phyloP scores from a whole-genome alignment of 2,329 filamentous ascomycete species.

The Phialocephala sp. region DNA sequence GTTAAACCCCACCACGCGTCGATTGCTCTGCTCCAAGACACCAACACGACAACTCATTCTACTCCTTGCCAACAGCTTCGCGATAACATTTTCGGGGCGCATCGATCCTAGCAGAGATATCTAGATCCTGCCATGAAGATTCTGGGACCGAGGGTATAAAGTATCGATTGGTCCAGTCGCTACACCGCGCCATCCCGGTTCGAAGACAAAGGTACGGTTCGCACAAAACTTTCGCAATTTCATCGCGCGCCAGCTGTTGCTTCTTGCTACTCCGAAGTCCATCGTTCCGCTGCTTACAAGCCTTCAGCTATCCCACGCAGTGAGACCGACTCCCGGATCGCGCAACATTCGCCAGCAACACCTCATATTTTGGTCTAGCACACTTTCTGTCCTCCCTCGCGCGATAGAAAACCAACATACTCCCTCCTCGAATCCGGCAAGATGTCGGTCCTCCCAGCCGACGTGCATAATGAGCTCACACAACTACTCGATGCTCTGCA shows the following conservation, averaged over 20 bases:
- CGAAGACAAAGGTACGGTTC: slow-evolving; percentile 19
- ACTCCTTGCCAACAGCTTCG: background rate
- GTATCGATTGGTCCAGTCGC: slow-evolving; percentile 10
- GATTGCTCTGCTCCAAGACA: background rate
- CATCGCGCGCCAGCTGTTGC: background rate
- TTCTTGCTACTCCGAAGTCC: background rate
- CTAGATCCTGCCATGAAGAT: slow-evolving; percentile 15
- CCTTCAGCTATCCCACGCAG: background rate
- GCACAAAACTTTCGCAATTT: background rate
- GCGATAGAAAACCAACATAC: background rate
- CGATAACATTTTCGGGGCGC: background rate
- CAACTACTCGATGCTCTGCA: slow-evolving; percentile 89
- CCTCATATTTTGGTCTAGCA: background rate
- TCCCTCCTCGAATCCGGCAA: slow-evolving; percentile 17
- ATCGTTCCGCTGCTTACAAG: background rate
- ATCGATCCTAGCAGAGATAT: no score
- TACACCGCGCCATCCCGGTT: slow-evolving; percentile 18
- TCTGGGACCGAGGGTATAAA: slow-evolving; percentile 5
- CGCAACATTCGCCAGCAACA: background rate
- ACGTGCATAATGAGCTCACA: slow-evolving; percentile 82
- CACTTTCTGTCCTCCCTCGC: slow-evolving; percentile 4
- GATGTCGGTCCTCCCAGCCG: slow-evolving; percentile 87
- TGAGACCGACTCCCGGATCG: background rate
- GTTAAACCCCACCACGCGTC: background rate
- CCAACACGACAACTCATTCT: background rate